Evolutionary conservation across 441 rosid genomes (phyloP).

Genomic region (Populus hybrid): DNA sequence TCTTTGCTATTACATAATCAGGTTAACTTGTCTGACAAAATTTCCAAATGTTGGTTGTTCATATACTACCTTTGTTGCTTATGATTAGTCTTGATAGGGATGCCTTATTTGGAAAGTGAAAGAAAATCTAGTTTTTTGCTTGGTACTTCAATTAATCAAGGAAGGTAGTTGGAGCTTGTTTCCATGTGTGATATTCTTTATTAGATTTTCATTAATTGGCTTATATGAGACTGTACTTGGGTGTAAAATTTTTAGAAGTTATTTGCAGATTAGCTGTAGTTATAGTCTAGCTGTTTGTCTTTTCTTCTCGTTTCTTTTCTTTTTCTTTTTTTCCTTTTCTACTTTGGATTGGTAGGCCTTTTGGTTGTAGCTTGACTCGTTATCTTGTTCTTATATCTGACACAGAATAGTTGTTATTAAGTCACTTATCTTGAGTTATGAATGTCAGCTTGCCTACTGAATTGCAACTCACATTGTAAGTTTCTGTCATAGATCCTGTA

Average conservation of each 20-base stretch:
- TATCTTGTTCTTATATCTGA: too few relatives aligned
- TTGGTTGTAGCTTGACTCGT: not conserved
- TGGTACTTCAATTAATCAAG: not conserved
- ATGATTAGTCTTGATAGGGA: not conserved
- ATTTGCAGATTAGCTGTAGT: not conserved
- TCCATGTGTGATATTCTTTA: not conserved
- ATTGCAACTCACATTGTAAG: not conserved
- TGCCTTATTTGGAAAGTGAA: not conserved
- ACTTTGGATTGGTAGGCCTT: not conserved
- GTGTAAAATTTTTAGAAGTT: not conserved
- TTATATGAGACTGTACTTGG: not conserved
- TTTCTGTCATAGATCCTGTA: not conserved
- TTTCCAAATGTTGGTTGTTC: not conserved
- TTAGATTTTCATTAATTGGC: not conserved
- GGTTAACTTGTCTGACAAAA: not conserved
- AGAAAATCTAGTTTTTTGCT: not conserved
- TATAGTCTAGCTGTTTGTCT: not conserved
- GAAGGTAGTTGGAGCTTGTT: not conserved
- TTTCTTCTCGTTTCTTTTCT: too few relatives aligned
- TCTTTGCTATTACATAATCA: not conserved
- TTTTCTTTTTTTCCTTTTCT: not conserved
- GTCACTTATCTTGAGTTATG: not conserved
- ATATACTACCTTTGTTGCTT: not conserved
- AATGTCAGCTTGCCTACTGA: not conserved
- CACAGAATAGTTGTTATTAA: not conserved